These are phyloP conservation scores for Phlebopus sp. DNA, from an alignment of 1,284 basidiomycete genomes.

Conservation along the genomic window DNA sequence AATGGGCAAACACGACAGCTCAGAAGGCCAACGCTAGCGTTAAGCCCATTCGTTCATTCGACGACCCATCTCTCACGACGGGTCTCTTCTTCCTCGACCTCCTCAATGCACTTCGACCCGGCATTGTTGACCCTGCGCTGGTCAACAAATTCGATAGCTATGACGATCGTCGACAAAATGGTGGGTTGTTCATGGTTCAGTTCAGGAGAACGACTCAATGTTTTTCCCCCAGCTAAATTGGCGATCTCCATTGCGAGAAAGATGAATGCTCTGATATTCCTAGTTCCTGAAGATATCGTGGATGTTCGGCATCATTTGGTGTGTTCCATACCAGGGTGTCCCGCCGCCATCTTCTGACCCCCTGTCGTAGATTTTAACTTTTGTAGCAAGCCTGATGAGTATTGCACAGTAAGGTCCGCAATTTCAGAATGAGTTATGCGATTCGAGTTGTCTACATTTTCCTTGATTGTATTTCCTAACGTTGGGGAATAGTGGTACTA, in stretches of 20 bases:
- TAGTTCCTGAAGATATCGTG: constrained; percentile 96
- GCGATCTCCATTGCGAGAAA: constrained; percentile 98
- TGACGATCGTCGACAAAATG: constrained; percentile 91
- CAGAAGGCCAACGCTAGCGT: constrained; percentile 69
- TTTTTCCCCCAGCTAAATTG: constrained; percentile 68
- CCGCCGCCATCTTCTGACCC: neutral
- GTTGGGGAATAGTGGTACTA: no score
- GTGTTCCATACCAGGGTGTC: constrained; percentile 27
- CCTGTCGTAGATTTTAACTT: constrained; percentile 58
- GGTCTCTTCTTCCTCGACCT: constrained; percentile 94
- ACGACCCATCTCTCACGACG: constrained; percentile 88
- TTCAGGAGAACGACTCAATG: neutral
- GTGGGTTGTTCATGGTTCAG: constrained; percentile 42
- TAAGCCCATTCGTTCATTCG: constrained; percentile 84
- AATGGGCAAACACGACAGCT: constrained; percentile 93
- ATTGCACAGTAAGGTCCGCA: constrained; percentile 37
- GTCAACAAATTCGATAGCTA: constrained; percentile 75
- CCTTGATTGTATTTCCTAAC: neutral
- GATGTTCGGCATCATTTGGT: constrained; percentile 84
- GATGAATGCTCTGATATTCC: constrained; percentile 95
- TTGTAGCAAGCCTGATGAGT: constrained; percentile 69
- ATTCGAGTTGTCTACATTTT: neutral
- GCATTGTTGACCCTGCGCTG: constrained; percentile 91
- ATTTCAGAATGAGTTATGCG: neutral
- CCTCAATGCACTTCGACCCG: constrained; percentile 87